Base-by-base conservation (phyloP, 2,329 filamentous ascomycete genomes). In the Tolypocladium tropicale region DNA sequence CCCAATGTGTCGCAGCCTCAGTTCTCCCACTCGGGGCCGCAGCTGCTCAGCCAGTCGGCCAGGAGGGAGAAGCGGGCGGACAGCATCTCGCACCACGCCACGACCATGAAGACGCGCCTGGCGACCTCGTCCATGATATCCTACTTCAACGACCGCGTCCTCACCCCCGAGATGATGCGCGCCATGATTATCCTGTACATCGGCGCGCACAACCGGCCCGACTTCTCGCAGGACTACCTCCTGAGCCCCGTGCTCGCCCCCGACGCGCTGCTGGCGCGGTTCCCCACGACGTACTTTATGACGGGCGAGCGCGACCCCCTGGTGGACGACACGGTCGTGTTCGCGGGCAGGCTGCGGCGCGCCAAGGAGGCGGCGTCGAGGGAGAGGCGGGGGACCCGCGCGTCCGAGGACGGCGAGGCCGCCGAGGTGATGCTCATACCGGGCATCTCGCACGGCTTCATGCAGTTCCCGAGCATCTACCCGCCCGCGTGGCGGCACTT, bases 181-280 rank as follows among this genome's bases (percentile, higher is more conserved):
- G 90, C 92, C 60, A 97, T 99, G 92, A 96, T 99, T 61, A 95
- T 99, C 61, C 78, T 99, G 4, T 99, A 99, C 69, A 89, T 99
- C 55, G 94, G 94, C 0, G 91, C 92, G 0, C 89, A 96, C 68
- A 90, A 94, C 69, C 86, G 92, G 1, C 94, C 94, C 0, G 91
- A 97, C 68, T 97, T 99, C 70, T 84, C 84, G 32, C 90, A 89
- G 7, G 93, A 99, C 70, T 96, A 91, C 68, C 81, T 96, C 0
- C 82, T 99, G 2, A 95, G 89, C 0, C 94, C 94, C 0, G 85
- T 96, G 1, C 81, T 96, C 0, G 92, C 94, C 0, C 94, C 94
- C 0, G 93, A 96, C 62, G 78, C 82, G 0, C 77, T 97, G 0
- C 80, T 99, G 0, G 83, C 86, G 16, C 80, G 82, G n/a, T 97